Evolutionary conservation across 306 rosid species (phyloP).

Genomic region (Luffa aegyptiaca): DNA sequence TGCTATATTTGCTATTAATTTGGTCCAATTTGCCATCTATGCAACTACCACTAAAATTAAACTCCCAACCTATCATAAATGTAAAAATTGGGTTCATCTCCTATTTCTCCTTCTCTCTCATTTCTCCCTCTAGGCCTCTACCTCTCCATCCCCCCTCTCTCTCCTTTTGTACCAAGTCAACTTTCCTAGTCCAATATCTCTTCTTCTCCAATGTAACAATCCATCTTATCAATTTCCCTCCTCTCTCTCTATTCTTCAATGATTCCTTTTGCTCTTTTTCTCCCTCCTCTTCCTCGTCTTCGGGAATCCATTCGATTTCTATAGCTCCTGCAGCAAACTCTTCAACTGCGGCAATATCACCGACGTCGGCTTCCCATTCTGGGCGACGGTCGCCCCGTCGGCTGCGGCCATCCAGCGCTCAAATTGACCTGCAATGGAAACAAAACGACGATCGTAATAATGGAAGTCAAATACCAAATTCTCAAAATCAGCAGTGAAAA

Average conservation of each 20-base stretch:
- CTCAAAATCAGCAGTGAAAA: background rate
- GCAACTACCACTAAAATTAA: too few relatives aligned
- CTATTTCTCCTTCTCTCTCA: too few relatives aligned
- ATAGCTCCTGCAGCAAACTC: background rate
- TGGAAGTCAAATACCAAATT: background rate
- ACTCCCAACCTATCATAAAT: too few relatives aligned
- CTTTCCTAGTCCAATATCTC: background rate
- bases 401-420: slow-evolving; percentile 7
- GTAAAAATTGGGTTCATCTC: too few relatives aligned
- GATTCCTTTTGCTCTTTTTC: background rate
- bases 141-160: too few relatives aligned
- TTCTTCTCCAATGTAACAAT: background rate
- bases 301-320: background rate
- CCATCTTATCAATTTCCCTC: background rate
- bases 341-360: background rate
- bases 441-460: background rate
- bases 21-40: too few relatives aligned
- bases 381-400: background rate
- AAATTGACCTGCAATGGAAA: background rate
- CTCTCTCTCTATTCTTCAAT: background rate
- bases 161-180: background rate
- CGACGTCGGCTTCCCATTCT: slow-evolving; percentile 11
- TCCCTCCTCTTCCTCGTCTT: background rate
- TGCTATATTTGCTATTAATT: too few relatives aligned
- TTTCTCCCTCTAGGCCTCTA: too few relatives aligned